These are phyloP conservation scores for Monotropa hypopitys DNA, from an alignment of 179 eudicot genomes.

Conservation along the genomic window DNA sequence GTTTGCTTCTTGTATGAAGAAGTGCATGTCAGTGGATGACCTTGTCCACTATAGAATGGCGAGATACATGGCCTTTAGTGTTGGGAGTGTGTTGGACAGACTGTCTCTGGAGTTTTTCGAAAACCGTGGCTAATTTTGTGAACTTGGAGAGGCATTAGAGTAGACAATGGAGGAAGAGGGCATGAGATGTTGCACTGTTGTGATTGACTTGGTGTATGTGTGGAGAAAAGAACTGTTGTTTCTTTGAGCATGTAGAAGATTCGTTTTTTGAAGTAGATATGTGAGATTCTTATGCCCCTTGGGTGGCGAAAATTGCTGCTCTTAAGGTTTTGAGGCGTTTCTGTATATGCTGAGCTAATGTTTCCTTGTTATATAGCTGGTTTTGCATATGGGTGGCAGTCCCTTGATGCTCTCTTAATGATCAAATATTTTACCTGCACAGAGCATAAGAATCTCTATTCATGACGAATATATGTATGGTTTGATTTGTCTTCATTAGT, in stretches of 20 bases:
- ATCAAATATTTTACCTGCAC: not conserved
- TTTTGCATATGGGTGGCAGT: not conserved
- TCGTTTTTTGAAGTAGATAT: not conserved
- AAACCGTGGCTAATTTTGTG: not conserved
- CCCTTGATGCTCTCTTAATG: not conserved
- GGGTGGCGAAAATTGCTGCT: not conserved
- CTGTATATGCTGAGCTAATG: not conserved
- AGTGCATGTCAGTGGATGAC: not conserved
- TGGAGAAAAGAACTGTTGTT: not conserved
- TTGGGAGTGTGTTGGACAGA: conserved; percentile 5
- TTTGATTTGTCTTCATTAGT: not conserved
- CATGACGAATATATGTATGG: not conserved
- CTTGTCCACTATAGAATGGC: conserved; percentile 3
- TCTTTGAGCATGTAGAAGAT: not conserved
- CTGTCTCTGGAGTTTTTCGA: not conserved
- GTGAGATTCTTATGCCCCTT: not conserved
- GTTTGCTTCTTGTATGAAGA: conserved; percentile 7
- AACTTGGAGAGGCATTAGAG: conserved; percentile 1
- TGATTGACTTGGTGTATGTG: conserved; percentile 3
- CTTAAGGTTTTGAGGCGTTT: not conserved
- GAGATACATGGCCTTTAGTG: not conserved
- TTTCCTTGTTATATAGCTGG: not conserved
- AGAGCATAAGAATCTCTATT: too few species aligned
- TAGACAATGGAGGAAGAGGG: conserved; percentile 1
- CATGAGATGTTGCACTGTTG: conserved; percentile 1